Evolutionary conservation across 768 basidiomycete species (phyloP), one percentile per base, ranked within the genome.

Genomic region (Kwoniella bestiolae): DNA sequence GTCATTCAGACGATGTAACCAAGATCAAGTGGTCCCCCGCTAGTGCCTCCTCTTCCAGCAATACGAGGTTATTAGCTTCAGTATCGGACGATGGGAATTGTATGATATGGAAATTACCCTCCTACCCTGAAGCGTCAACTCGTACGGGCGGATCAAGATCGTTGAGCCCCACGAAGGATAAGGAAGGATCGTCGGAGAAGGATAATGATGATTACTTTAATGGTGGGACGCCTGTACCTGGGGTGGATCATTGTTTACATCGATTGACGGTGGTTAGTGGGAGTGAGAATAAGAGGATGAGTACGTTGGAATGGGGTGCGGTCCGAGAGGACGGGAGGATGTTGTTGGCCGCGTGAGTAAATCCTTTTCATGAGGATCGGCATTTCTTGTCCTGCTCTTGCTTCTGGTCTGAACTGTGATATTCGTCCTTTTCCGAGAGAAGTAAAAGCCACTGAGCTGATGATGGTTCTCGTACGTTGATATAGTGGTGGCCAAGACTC

Each of bases 1-100:
- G 75, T 0, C 79, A 80, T 47, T 70, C 75, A 11, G 76, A 78
- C 62, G 76, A 78, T 51, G 74, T 78, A 35, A 73, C 72, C 0
- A 45, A 47, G 25, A 66, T 76, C 67, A 68, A 51, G 56, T 80
- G 74, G 72, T 75, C 72, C 5, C 77, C 71, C 25, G 50, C n/a
- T n/a, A n/a, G n/a, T n/a, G n/a, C 38, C 38, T 14, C 38, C 12
- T 41, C 38, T 6, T 41, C 38, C 18, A 18, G 38, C 18, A 14
- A 18, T 41, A 14, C 41, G 14, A 69, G 79, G 1, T 50, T 79
- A 6, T 62, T 80, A 14, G 79, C 79, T 7, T 74, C 69, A 21
- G 78, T 66, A 5, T 73, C 73, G 0, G 79, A 80, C 58, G 79
- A 80, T 63, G 75, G 77, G 5, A 74, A 68, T 31, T 52, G 72